Evolutionary conservation across 2,329 filamentous ascomycete genomes (phyloP).

Genomic region (Tolypocladium capitatum): DNA sequence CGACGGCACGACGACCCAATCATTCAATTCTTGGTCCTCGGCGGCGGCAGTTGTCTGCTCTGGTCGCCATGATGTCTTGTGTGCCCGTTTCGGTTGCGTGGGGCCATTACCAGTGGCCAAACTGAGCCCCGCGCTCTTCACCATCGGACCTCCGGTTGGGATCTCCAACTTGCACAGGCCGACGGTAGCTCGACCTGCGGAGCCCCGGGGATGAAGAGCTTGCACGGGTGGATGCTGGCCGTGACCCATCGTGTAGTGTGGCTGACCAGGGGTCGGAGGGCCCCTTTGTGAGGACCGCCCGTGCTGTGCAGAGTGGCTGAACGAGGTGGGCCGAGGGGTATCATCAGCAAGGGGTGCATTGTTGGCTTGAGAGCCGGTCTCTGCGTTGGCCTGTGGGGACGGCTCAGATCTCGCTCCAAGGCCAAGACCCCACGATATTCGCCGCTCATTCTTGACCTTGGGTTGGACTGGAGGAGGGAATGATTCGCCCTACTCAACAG

Average conservation of each 20-base stretch:
- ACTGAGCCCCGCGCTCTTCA: background rate
- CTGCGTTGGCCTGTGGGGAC: slow-evolving; percentile 9
- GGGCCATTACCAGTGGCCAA: background rate
- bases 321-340: slow-evolving; percentile 4
- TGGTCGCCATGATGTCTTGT: background rate
- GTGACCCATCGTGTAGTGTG: background rate
- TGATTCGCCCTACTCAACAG: slow-evolving; percentile 21
- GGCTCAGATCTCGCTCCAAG: slow-evolving; percentile 18
- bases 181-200: slow-evolving; percentile 3
- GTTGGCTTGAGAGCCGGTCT: slow-evolving; percentile 6
- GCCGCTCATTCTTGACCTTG: slow-evolving; percentile 25
- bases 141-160: background rate
- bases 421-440: slow-evolving; percentile 31
- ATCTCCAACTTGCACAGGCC: slow-evolving; percentile 6
- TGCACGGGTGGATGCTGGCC: background rate
- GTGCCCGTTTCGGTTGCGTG: background rate
- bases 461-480: slow-evolving; percentile 19
- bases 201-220: background rate
- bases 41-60: background rate
- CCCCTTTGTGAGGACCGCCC: background rate
- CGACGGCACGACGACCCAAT: slow-evolving; percentile 19
- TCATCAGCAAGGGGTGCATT: slow-evolving; percentile 5
- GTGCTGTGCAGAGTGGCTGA: slow-evolving; percentile 2
- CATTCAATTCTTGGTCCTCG: slow-evolving; percentile 8
- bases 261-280: background rate